Base-by-base conservation (phyloP, 345 rosid species). In the Populus simonii region DNA sequence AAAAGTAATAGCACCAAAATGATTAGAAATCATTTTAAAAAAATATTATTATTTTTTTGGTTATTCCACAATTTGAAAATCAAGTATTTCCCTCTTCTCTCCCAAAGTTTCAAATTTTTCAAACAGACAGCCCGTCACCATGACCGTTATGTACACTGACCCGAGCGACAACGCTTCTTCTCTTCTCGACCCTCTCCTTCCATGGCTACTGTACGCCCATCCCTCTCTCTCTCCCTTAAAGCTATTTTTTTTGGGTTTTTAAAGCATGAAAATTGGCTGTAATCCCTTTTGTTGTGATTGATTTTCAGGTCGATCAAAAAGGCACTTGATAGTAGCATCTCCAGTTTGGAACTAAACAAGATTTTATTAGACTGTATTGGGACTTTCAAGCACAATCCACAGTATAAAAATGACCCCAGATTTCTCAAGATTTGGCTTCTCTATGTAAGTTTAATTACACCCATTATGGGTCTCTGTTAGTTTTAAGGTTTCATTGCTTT, bases 371-470 rank as follows among this genome's bases (percentile, higher is more conserved):
- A 90, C 35, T 92, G 95, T 71, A 81, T 93, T 63, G 73, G 76
- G 6, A 84, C 77, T 78, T 93, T 82, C 90, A 90, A 89, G 90
- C 84, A 87, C 75, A 79, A 81, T 75, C n/a, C 80, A 36, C 89
- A 78, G 72, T 91, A 90, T 86, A 88, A 82, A 73, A 85, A 92
- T 68, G 98, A 96, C 83, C 76, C 88, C 85, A 87, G 97, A 84
- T 93, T 96, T 84, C 98, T 96, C 84, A 93, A 93, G 89, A 90
- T 93, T 83, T 93, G 98, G 92, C 82, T 96, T 72, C 89, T 96
- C 78, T 88, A 90, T 55, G 98, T 96, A 96, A 86, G 76, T n/a
- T 53, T 47, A 25, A 61, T 16, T 6, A n/a, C 13, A 8, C 31
- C 31, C 11, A 33, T 7, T 20, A 31, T 27, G 17, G 7, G 27